A percentile compares a stretch with the other conserved stretches of the same genome.
Evolutionary conservation across 2,329 filamentous ascomycete species (phyloP).

Genomic region (Neobulgaria alba): DNA sequence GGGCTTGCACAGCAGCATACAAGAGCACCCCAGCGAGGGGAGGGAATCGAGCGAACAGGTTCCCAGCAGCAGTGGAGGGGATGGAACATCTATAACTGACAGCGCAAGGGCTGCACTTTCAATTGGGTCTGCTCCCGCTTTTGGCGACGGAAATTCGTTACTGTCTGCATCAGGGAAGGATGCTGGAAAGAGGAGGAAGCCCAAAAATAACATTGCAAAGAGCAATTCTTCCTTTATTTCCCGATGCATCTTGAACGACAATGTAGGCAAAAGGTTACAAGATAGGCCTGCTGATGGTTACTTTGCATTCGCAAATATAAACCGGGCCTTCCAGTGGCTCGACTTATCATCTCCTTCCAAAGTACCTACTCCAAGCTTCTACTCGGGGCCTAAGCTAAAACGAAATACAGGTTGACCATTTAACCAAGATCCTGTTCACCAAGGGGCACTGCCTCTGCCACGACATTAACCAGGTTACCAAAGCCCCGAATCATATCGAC

Average conservation of each 20-base stretch:
- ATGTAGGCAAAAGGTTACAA: constrained; percentile 64
- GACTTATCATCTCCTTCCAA: constrained; percentile 72
- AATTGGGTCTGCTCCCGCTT: constrained; percentile 49
- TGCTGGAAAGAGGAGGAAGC: constrained; percentile 75
- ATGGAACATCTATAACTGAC: constrained; percentile 42
- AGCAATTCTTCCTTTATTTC: constrained; percentile 98
- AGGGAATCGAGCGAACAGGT: constrained; percentile 52
- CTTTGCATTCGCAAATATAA: constrained; percentile 92
- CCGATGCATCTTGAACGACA: constrained; percentile 86
- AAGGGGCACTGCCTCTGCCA: constrained; percentile 94
- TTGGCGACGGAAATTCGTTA: constrained; percentile 78
- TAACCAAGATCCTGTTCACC: constrained; percentile 94
- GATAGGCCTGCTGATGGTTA: constrained; percentile 72
- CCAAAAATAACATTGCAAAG: constrained; percentile 97
- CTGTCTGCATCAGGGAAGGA: constrained; percentile 60
- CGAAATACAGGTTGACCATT: constrained; percentile 61
- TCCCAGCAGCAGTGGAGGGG: constrained; percentile 47
- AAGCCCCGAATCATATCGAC: constrained; percentile 72
- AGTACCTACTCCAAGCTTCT: constrained; percentile 30
- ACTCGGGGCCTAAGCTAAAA: constrained; percentile 21
- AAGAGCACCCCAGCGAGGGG: constrained; percentile 51
- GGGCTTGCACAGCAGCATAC: constrained; percentile 11
- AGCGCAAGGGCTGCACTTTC: constrained; percentile 27
- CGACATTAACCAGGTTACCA: constrained; percentile 80
- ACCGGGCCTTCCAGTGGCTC: constrained; percentile 92